Conservation (phyloP, 2,329 filamentous ascomycete species). For the Geosmithia putterillii region DNA sequence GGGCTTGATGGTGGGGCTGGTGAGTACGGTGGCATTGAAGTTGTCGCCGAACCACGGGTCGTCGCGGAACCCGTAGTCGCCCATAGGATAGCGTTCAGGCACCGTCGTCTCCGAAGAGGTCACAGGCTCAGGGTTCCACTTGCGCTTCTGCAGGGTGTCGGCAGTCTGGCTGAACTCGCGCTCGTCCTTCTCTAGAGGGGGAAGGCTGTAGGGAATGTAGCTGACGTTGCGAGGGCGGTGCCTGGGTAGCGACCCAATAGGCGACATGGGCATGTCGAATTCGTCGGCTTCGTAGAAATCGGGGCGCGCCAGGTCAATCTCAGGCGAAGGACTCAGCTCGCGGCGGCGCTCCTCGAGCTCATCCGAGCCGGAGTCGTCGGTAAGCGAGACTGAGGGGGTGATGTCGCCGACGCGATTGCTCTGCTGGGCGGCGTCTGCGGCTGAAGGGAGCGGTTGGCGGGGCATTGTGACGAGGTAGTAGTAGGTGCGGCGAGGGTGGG, state of each 20-base stretch:
- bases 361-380: slow-evolving; percentile 44
- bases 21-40: slow-evolving; percentile 27
- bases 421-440: slow-evolving; percentile 14
- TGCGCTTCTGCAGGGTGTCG: slow-evolving; percentile 62
- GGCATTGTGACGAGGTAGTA: slow-evolving; percentile 89
- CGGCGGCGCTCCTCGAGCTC: slow-evolving; percentile 57
- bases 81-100: slow-evolving; percentile 15
- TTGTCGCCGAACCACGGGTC: slow-evolving; percentile 42
- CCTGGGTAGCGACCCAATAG: slow-evolving; percentile 36
- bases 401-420: slow-evolving; percentile 40
- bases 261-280: slow-evolving; percentile 47
- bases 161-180: slow-evolving; percentile 95
- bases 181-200: slow-evolving; percentile 86
- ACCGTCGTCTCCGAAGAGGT: slow-evolving; percentile 10
- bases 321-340: slow-evolving; percentile 79
- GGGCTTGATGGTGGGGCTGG: slow-evolving; percentile 40
- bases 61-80: slow-evolving; percentile 28
- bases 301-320: slow-evolving; percentile 79
- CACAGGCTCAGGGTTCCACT: slow-evolving; percentile 34
- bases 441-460: slow-evolving; percentile 62
- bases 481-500: slow-evolving; percentile 89
- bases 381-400: slow-evolving; percentile 67
- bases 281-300: slow-evolving; percentile 69
- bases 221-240: slow-evolving; percentile 30
- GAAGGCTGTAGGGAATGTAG: slow-evolving; percentile 58